Percentiles rank a stretch among this genome's conserved stretches.
phyloP scores from a whole-genome alignment of 2,329 filamentous ascomycete species.

The Magnaporthiopsis incrustans region DNA sequence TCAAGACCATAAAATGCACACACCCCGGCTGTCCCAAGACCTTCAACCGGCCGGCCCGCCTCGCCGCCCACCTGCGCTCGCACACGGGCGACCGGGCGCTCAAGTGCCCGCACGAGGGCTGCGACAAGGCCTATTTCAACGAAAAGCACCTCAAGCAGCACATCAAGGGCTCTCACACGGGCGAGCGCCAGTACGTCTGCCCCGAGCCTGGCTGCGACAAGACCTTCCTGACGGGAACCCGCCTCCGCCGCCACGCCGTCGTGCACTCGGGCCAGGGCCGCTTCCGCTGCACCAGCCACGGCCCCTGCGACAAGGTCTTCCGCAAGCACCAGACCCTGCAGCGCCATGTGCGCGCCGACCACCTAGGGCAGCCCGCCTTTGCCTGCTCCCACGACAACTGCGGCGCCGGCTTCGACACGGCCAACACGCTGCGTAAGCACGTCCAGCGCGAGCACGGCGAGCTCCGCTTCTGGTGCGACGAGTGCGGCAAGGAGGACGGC shows the following conservation, averaged over 20 bases:
- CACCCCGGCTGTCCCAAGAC: conserved; percentile 68
- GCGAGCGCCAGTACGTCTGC: conserved; percentile 64
- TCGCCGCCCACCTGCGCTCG: conserved; percentile 72
- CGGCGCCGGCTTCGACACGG: conserved; percentile 62
- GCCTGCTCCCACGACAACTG: conserved; percentile 58
- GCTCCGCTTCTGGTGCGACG: conserved; percentile 66
- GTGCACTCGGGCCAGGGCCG: conserved; percentile 71
- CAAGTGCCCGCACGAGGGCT: conserved; percentile 59
- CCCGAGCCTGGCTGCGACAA: conserved; percentile 66
- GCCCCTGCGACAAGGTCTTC: conserved; percentile 68
- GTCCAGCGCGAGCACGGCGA: conserved; percentile 61
- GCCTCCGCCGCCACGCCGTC: conserved; percentile 68
- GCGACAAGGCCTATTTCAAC: conserved; percentile 78
- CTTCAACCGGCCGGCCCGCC: conserved; percentile 78
- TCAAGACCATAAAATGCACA: conserved; percentile 71
- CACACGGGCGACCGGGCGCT: conserved; percentile 82
- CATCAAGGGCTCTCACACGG: conserved; percentile 70
- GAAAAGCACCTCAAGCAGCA: conserved; percentile 83
- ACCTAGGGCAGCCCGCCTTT: conserved; percentile 65
- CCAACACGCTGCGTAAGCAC: conserved; percentile 64
- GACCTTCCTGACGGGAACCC: conserved; percentile 71
- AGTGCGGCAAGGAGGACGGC: conserved; percentile 44
- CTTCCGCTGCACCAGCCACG: conserved; percentile 63
- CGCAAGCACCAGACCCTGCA: conserved; percentile 81
- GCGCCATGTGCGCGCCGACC: conserved; percentile 70